These are phyloP conservation scores for Dothiorella sarmentorum DNA, from an alignment of 2,329 filamentous ascomycete genomes.

Conservation along the genomic window DNA sequence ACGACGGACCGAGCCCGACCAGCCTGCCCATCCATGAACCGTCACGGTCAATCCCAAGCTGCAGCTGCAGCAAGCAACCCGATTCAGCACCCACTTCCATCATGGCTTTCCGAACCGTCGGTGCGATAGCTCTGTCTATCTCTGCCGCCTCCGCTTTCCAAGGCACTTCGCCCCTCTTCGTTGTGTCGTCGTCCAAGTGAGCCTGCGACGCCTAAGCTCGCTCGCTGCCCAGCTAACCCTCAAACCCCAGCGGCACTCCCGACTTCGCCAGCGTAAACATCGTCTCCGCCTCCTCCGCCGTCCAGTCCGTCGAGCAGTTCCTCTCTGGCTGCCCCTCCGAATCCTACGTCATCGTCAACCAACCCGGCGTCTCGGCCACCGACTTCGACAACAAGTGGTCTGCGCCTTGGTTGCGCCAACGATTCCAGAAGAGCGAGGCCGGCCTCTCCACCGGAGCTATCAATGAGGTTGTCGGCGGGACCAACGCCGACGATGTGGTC, in stretches of 20 bases:
- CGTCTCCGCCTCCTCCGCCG: slow-evolving; percentile 43
- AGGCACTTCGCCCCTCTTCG: slow-evolving; percentile 83
- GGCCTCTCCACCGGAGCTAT: slow-evolving; percentile 53
- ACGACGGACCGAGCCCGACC: slow-evolving; percentile 20
- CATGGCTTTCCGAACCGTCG: slow-evolving; percentile 45
- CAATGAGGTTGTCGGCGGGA: slow-evolving; percentile 50
- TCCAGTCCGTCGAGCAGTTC: slow-evolving; percentile 40
- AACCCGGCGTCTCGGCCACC: slow-evolving; percentile 67
- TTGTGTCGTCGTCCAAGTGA: slow-evolving; percentile 80
- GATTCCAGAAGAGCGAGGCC: slow-evolving; percentile 47
- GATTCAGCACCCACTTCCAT: slow-evolving; percentile 21
- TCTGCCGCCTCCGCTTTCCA: slow-evolving; percentile 64
- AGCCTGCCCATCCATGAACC: too few relatives aligned
- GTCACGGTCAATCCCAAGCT: slow-evolving; percentile 18
- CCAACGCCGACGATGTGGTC: slow-evolving; percentile 45
- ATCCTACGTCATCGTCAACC: slow-evolving; percentile 73
- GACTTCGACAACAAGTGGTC: slow-evolving; percentile 60
- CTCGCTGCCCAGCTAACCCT: slow-evolving; percentile 23
- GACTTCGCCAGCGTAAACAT: slow-evolving; percentile 33
- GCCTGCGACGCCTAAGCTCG: not conserved
- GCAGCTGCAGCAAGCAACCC: slow-evolving; percentile 18
- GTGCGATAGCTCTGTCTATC: slow-evolving; percentile 51
- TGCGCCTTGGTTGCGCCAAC: slow-evolving; percentile 53
- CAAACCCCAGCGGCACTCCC: slow-evolving; percentile 26
- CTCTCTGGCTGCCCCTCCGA: slow-evolving; percentile 68